Evolutionary conservation across 2,329 filamentous ascomycete species (phyloP).

Genomic region (Aspergillus niger): DNA sequence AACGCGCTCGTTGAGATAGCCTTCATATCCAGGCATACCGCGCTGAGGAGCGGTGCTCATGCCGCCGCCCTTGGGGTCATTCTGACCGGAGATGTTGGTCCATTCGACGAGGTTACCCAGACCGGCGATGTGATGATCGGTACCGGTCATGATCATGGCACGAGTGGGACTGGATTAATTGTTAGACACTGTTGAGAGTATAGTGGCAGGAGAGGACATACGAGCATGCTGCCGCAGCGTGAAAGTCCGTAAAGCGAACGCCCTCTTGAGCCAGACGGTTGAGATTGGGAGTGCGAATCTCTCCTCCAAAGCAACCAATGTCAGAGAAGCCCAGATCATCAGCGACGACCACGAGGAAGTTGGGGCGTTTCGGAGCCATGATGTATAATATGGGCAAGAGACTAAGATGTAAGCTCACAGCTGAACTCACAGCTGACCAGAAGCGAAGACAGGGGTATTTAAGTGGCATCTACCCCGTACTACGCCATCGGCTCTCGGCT

Average conservation of each 20-base stretch:
- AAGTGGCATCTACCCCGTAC: not conserved
- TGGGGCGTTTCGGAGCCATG: slow-evolving; percentile 52
- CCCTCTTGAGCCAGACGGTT: slow-evolving; percentile 56
- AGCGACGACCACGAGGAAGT: slow-evolving; percentile 62
- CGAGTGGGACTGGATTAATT: slow-evolving; percentile 51
- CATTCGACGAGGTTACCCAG: slow-evolving; percentile 63
- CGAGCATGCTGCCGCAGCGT: slow-evolving; percentile 66
- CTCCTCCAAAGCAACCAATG: slow-evolving; percentile 60
- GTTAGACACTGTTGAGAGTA: not conserved
- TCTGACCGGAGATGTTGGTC: slow-evolving; percentile 57
- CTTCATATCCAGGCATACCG: slow-evolving; percentile 64
- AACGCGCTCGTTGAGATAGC: slow-evolving; percentile 63
- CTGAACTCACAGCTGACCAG: not conserved
- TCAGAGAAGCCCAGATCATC: slow-evolving; percentile 65
- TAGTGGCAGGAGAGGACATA: slow-evolving; percentile 18
- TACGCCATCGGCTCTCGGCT: not conserved
- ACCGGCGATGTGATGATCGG: slow-evolving; percentile 58
- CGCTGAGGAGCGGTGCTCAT: slow-evolving; percentile 58
- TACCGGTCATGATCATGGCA: slow-evolving; percentile 68
- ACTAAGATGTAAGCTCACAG: not conserved
- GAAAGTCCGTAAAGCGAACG: slow-evolving; percentile 65
- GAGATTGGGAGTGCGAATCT: slow-evolving; percentile 63
- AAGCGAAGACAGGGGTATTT: not conserved
- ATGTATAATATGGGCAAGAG: not conserved
- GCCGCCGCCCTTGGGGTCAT: slow-evolving; percentile 53